These are phyloP conservation scores for Solanum tacnaense DNA, from an alignment of 257 asterid genomes.

Conservation along the genomic window DNA sequence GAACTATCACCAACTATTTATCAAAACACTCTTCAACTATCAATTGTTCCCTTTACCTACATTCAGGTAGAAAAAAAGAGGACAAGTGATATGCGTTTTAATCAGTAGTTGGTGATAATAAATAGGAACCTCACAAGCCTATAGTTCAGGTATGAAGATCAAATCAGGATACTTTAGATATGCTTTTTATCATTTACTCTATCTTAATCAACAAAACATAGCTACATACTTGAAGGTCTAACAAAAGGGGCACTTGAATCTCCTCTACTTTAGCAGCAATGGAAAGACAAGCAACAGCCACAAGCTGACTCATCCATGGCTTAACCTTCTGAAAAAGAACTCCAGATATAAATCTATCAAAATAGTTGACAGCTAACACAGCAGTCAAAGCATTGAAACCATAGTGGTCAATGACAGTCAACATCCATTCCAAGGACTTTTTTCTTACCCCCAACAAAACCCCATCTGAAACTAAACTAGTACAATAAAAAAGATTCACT, in stretches of 20 bases:
- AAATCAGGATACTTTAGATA: too few relatives aligned
- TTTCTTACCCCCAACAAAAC: conserved; percentile 27
- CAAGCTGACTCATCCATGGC: conserved; percentile 85
- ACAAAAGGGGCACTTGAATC: conserved; percentile 63
- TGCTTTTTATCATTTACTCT: background rate
- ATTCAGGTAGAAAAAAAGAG: too few relatives aligned
- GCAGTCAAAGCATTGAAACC: conserved; percentile 52
- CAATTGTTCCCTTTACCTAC: too few relatives aligned
- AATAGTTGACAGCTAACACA: conserved; percentile 58
- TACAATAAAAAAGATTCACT: conserved; percentile 7
- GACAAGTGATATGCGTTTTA: too few relatives aligned
- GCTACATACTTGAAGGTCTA: conserved; percentile 64
- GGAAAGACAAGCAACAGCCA: conserved; percentile 82
- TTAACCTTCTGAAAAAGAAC: conserved; percentile 52
- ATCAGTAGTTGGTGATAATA: too few relatives aligned
- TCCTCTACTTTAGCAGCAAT: conserved; percentile 91
- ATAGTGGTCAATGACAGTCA: conserved; percentile 42
- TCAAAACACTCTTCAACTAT: too few relatives aligned
- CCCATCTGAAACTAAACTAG: conserved; percentile 29
- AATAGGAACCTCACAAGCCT: too few relatives aligned
- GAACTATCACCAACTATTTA: too few relatives aligned
- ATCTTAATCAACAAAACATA: background rate
- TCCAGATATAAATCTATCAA: conserved; percentile 51
- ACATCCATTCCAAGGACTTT: conserved; percentile 60
- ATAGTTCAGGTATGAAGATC: too few relatives aligned